Percentiles rank a stretch among this genome's conserved stretches.
These are phyloP conservation scores for Rossbeevera mucosa DNA, from an alignment of 768 basidiomycete genomes.

Conservation along the genomic window DNA sequence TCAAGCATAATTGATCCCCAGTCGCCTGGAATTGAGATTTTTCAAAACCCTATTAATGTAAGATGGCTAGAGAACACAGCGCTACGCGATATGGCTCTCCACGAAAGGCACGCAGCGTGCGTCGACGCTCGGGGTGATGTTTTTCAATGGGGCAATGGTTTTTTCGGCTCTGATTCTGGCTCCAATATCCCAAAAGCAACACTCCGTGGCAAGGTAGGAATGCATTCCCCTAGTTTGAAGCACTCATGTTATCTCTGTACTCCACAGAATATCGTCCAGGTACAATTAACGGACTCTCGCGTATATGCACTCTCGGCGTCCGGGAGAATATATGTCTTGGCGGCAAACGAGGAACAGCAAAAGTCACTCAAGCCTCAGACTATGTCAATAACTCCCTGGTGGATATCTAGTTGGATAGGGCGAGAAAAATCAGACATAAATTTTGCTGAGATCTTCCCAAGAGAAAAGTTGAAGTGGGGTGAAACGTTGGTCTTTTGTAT, in stretches of 20 bases:
- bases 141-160: slow-evolving; percentile 78
- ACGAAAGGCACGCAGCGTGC: slow-evolving; percentile 65
- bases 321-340: slow-evolving; percentile 70
- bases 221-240: not conserved
- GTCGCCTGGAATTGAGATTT: slow-evolving; percentile 32
- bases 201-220: slow-evolving; percentile 58
- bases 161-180: slow-evolving; percentile 37
- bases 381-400: slow-evolving; percentile 51
- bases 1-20: slow-evolving; percentile 43
- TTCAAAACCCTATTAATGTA: slow-evolving; percentile 48
- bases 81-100: slow-evolving; percentile 67
- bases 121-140: slow-evolving; percentile 78
- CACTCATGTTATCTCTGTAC: not conserved
- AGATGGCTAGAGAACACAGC: slow-evolving; percentile 64
- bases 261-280: slow-evolving; percentile 58
- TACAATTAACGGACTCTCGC: slow-evolving; percentile 56
- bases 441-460: slow-evolving; percentile 58
- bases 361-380: slow-evolving; percentile 35
- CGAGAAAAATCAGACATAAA: slow-evolving; percentile 46
- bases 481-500: slow-evolving; percentile 53
- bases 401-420: slow-evolving; percentile 58
- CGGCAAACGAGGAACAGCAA: slow-evolving; percentile 50
- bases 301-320: slow-evolving; percentile 77
- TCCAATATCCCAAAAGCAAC: slow-evolving; percentile 45
- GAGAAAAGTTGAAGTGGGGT: slow-evolving; percentile 50